Evolutionary conservation across 2,329 filamentous ascomycete genomes (phyloP), one percentile per base, ranked within the genome.

Genomic region (Microdochium bolleyi): DNA sequence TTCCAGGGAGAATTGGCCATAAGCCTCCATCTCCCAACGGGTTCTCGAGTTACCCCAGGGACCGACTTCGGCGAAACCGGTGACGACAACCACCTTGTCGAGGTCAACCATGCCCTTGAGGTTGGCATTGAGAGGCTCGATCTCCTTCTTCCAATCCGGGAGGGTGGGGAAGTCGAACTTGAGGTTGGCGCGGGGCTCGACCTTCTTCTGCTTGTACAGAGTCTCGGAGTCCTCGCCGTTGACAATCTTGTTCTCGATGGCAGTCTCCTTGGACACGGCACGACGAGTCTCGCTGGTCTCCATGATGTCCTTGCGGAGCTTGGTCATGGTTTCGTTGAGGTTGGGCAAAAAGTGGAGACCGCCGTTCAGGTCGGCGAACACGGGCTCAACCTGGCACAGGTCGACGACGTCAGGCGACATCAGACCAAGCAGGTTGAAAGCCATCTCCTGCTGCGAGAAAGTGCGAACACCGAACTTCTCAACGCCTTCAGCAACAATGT

Each of bases 391-490:
- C 75, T 99, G 94, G 79, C 94, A 99, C 46, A 99, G 82, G 67
- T 99, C 91, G 61, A 96, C 92, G 62, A 99, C 89, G 25, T 86
- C 82, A 37, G 94, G 92, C 1, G 92, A 88, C 94, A 99, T 96
- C 51, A 99, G 82, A 61, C 94, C 92, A 48, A 99, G 83, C 60
- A 99, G 74, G 73, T 99, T 99, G 80, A 99, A 99, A 16, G 94
- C 94, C 94, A 99, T 99, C 73, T 99, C 94, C 69, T 96, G 91
- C 74, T 97, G 94, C 10, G 92, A 97, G 79, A 99, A 99, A 3
- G 94, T 99, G 62, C 94, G 91, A 24, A 97, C 94, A 63, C 94
- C 94, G 60, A 95, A 94, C 62, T 89, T 89, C 77, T 99, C 94
- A 53, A 99, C 90, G 55, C 92, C 94, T 70, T 97, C 92, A 34